Base-by-base conservation (phyloP, 1,284 basidiomycete species). In the Cutaneotrichosporon dermatis region DNA sequence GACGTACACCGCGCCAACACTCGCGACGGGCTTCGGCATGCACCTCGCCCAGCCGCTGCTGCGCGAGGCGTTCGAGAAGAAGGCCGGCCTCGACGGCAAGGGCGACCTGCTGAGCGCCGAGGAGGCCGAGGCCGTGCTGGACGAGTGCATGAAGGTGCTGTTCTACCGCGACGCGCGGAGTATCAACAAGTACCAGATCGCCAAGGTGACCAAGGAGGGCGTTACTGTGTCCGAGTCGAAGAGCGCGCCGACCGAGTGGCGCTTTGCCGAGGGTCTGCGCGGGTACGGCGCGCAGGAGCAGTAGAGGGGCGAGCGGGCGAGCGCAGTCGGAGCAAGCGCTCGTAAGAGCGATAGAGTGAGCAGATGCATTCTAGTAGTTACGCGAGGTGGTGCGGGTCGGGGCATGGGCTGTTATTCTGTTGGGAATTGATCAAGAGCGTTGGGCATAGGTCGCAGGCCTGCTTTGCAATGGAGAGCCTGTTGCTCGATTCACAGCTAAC, bases 141-240 rank as follows among this genome's bases (percentile, higher is more conserved):
- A 90, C 70, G 86, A 90, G 56, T 88, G 89, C 75, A 90, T 99
- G 88, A 88, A 88, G 70, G 94, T 99, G 10, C 82, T 99, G 55
- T 99, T 89, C 81, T 99, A 99, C 80, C 86, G 95, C 51, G 96
- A 99, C 73, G 95, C 95, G 2, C 85, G 96, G 71, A 92, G 89
- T 81, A 81, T 96, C 77, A 92, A 99, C 83, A 94, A 98, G 85
- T 99, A 89, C 80, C 93, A 98, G 89, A 85, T 98, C 62, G 94
- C 93, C 7, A 92, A 84, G 2, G 86, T 98, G 65, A 94, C 89
- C 4, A 85, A 82, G 37, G 80, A 84, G 4, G 94, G 95, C 3
- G 84, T 89, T 36, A 79, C 78, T 9, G 90, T 99, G 67, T 89
- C 90, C 0, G 92, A 92, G 64, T 87, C 92, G 25, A 83, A 86